Conservation (phyloP, 306 rosid species). For the Dicorynia guianensis region DNA sequence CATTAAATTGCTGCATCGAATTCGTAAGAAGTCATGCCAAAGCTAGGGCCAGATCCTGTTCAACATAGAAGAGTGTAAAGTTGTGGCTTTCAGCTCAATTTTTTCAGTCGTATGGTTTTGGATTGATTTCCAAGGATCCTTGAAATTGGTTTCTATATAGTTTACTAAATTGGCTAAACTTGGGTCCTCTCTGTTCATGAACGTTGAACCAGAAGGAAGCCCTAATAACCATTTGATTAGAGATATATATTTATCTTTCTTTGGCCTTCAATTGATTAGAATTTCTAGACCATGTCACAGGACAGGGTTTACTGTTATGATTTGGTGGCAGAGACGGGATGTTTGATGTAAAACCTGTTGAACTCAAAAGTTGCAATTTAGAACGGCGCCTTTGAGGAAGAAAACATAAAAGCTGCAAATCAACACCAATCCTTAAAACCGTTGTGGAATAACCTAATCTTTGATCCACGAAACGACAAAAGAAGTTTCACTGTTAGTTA, state of each 20-base stretch:
- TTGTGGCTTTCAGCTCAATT: neutral
- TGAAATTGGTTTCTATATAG: neutral
- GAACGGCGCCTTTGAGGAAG: neutral
- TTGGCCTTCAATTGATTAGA: neutral
- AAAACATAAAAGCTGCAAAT: constrained; percentile 10
- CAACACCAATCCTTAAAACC: neutral
- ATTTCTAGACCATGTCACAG: neutral
- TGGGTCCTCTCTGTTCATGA: neutral
- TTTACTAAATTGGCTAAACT: neutral
- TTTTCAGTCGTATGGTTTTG: neutral
- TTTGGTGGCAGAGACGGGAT: constrained; percentile 46
- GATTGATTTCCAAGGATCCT: neutral
- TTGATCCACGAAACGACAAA: too few species aligned
- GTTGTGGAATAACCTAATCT: neutral
- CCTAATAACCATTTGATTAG: neutral
- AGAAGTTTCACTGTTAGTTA: too few species aligned
- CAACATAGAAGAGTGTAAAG: constrained; percentile 1
- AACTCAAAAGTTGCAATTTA: constrained; percentile 3
- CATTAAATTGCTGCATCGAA: constrained; percentile 21
- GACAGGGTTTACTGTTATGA: constrained; percentile 47
- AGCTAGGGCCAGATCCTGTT: constrained; percentile 46
- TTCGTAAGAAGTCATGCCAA: constrained; percentile 9
- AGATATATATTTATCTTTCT: too few species aligned
- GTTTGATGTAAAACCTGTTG: constrained; percentile 32
- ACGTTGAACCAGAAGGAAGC: neutral